Percentiles rank a stretch among this genome's conserved stretches.
These are phyloP conservation scores for Vigna radiata DNA, from an alignment of 306 rosid species.

Conservation along the genomic window DNA sequence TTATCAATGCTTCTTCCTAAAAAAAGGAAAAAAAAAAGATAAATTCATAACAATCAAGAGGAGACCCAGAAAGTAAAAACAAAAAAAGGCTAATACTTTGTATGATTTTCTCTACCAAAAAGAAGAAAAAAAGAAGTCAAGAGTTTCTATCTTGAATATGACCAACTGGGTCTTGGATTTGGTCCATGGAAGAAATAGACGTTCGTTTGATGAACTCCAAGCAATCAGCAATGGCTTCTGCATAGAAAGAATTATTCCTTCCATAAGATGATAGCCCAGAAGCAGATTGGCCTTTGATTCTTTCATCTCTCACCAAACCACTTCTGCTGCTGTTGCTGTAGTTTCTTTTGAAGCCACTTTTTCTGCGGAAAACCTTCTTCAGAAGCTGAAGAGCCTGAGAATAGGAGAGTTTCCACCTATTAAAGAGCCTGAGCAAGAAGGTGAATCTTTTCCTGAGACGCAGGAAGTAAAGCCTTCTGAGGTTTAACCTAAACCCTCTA, in stretches of 20 bases:
- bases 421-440: slow-evolving; percentile 55
- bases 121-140: slow-evolving; percentile 29
- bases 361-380: slow-evolving; percentile 47
- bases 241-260: slow-evolving; percentile 81
- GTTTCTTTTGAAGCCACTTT: slow-evolving; percentile 46
- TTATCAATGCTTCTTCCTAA: slow-evolving; percentile 32
- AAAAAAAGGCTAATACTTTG: background rate
- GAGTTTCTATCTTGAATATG: slow-evolving; percentile 48
- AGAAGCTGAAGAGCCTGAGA: slow-evolving; percentile 49
- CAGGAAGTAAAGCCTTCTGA: slow-evolving; percentile 51
- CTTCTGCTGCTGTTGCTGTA: slow-evolving; percentile 45
- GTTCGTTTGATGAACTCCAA: slow-evolving; percentile 87
- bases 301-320: slow-evolving; percentile 40
- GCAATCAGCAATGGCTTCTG: slow-evolving; percentile 95
- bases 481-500: slow-evolving; percentile 67
- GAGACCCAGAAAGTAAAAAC: background rate
- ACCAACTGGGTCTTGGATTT: slow-evolving; percentile 49
- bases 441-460: slow-evolving; percentile 57
- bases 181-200: slow-evolving; percentile 66
- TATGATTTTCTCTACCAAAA: slow-evolving; percentile 35
- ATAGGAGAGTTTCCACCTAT: slow-evolving; percentile 49
- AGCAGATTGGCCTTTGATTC: slow-evolving; percentile 38
- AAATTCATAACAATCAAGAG: slow-evolving; percentile 36
- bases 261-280: slow-evolving; percentile 52
- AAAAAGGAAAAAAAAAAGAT: background rate